These are phyloP conservation scores for Acer campestre DNA, from an alignment of 345 rosid genomes.

Conservation along the genomic window DNA sequence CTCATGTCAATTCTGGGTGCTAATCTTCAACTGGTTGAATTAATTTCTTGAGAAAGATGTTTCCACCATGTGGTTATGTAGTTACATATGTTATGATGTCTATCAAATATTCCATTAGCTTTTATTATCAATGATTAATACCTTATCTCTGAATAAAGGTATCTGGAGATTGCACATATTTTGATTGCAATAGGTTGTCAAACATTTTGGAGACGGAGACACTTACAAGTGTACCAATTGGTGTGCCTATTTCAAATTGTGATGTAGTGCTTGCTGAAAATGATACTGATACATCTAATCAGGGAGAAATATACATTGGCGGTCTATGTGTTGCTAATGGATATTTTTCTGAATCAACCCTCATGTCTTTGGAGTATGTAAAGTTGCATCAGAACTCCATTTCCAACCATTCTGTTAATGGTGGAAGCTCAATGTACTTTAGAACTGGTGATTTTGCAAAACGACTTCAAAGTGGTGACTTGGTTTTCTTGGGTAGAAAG, in stretches of 20 bases:
- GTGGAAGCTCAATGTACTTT: slow-evolving; percentile 55
- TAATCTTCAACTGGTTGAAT: neutral
- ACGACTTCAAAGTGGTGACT: slow-evolving; percentile 68
- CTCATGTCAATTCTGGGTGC: neutral
- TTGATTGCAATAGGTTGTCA: slow-evolving; percentile 87
- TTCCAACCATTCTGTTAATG: slow-evolving; percentile 35
- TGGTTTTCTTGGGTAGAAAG: slow-evolving; percentile 80
- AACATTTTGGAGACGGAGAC: slow-evolving; percentile 58
- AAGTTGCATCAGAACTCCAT: slow-evolving; percentile 49
- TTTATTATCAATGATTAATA: slow-evolving; percentile 5
- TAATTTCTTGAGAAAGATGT: neutral
- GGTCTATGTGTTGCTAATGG: slow-evolving; percentile 75
- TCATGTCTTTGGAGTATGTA: slow-evolving; percentile 37
- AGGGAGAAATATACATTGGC: slow-evolving; percentile 78
- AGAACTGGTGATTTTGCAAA: slow-evolving; percentile 90
- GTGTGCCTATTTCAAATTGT: slow-evolving; percentile 79
- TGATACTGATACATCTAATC: slow-evolving; percentile 41
- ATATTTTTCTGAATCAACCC: slow-evolving; percentile 44
- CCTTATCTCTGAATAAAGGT: slow-evolving; percentile 53
- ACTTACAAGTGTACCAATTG: slow-evolving; percentile 84
- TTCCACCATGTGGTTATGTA: neutral
- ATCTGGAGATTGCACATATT: slow-evolving; percentile 89
- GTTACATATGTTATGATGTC: slow-evolving; percentile 4
- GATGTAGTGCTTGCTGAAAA: slow-evolving; percentile 49
- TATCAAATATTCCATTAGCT: slow-evolving; percentile 1